phyloP scores from a whole-genome alignment of 345 rosid species.

The Acer yangbiense region DNA sequence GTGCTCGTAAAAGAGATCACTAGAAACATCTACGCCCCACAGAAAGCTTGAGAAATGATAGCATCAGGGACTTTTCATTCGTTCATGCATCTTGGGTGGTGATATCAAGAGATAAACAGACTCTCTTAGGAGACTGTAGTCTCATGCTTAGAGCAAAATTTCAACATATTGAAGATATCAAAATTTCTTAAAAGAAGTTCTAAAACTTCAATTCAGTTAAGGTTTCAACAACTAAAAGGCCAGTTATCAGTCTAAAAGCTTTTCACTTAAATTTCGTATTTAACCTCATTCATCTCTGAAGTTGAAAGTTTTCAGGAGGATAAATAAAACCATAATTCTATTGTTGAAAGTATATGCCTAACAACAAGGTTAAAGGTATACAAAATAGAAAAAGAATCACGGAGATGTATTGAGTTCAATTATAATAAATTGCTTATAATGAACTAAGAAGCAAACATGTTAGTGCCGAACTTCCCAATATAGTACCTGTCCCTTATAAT shows the following conservation, averaged over 20 bases:
- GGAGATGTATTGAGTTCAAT: not conserved
- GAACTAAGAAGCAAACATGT: conserved; percentile 8
- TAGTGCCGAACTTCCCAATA: not conserved
- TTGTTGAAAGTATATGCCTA: not conserved
- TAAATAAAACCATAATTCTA: not conserved
- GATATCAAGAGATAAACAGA: not conserved
- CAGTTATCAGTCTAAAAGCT: not conserved
- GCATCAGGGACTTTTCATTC: not conserved
- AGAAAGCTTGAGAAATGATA: not conserved
- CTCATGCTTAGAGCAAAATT: not conserved
- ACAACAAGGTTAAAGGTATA: not conserved
- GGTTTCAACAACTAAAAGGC: not conserved
- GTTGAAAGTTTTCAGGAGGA: not conserved
- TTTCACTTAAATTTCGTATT: not conserved
- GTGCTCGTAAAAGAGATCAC: too few relatives aligned
- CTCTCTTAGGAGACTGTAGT: not conserved
- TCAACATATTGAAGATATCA: not conserved
- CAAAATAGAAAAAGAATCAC: not conserved
- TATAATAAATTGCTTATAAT: not conserved
- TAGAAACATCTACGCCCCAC: not conserved
- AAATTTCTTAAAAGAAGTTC: not conserved
- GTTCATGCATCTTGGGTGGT: not conserved
- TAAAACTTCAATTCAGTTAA: not conserved
- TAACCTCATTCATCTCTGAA: not conserved
- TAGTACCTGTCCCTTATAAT: conserved; percentile 79